Evolutionary conservation across 2,329 filamentous ascomycete genomes (phyloP).

Genomic region (Sclerotinia subarctica): DNA sequence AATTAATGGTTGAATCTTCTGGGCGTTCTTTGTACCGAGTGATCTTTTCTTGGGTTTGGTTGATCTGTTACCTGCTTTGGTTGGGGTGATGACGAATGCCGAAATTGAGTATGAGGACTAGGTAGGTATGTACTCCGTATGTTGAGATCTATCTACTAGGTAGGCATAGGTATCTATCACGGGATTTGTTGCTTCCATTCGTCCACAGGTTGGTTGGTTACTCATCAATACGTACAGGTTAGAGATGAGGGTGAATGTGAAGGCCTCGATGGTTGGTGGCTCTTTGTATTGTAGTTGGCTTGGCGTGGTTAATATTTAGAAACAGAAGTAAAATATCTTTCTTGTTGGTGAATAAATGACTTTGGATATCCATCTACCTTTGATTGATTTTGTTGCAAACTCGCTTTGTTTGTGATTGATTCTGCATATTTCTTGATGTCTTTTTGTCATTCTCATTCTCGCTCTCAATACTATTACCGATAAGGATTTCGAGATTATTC

Average conservation of each 20-base stretch:
- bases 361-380: no score
- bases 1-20: no score
- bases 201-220: no score
- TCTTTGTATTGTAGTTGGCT: not conserved
- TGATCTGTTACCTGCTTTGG: no score
- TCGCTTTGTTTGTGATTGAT: not conserved
- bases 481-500: not conserved
- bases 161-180: not conserved
- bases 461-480: not conserved
- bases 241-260: not conserved
- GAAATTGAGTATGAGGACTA: not conserved
- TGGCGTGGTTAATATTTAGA: not conserved
- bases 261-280: no score
- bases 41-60: no score
- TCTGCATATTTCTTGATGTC: not conserved
- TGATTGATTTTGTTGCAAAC: not conserved
- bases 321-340: no score
- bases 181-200: not conserved
- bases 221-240: not conserved
- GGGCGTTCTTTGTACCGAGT: no score
- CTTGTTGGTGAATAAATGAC: not conserved
- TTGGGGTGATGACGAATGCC: not conserved
- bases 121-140: no score
- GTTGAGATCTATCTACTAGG: no score
- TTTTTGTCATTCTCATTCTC: not conserved